Evolutionary conservation across 1,284 basidiomycete genomes (phyloP), one percentile per base, ranked within the genome.

Genomic region (Puccinia horiana): DNA sequence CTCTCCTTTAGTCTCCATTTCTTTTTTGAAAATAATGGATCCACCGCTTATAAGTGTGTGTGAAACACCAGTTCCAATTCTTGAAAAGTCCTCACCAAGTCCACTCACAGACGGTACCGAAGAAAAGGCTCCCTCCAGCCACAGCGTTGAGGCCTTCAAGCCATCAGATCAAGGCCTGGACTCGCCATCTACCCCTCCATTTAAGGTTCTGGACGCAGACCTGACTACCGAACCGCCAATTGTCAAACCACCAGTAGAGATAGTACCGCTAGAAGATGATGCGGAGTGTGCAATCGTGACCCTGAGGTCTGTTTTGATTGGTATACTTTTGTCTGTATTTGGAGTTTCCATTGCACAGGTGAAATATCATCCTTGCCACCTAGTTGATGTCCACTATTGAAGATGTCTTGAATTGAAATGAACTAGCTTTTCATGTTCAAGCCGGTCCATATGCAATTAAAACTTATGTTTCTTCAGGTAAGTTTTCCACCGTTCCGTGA

Each of bases 381-480:
- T 26, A 56, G 29, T 47, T 5, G 37, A 37, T 26, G 18, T 29
- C 23, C 5, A 69, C 29, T 11, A 42, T 32, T 11, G n/a, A 26
- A 26, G 16, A 69, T 23, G 23, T 29, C 20, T 35, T 73, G 16
- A 11, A 42, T 35, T 26, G 23, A 12, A 11, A 16, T 5, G 0
- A 52, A 77, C 12, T 47, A 78, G 76, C 47, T 79, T 40, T 79
- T 79, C 65, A 47, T 37, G 11, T 79, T 79, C 49, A 79, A 79
- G 32, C 76, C 76, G 9, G 49, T 79, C 42, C 63, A 69, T 35
- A 35, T 79, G 61, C 76, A 49, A 18, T 6, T 79, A 2, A 63
- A 79, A 54, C 44, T 65, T 32, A 23, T 52, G 2, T 79, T 69
- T 69, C 42, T 70, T 32, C 76, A 79, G 32, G 75, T 77, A 14